These are phyloP conservation scores for Diutina ranongensis DNA, from an alignment of 1,139 yeast species.

Conservation along the genomic window DNA sequence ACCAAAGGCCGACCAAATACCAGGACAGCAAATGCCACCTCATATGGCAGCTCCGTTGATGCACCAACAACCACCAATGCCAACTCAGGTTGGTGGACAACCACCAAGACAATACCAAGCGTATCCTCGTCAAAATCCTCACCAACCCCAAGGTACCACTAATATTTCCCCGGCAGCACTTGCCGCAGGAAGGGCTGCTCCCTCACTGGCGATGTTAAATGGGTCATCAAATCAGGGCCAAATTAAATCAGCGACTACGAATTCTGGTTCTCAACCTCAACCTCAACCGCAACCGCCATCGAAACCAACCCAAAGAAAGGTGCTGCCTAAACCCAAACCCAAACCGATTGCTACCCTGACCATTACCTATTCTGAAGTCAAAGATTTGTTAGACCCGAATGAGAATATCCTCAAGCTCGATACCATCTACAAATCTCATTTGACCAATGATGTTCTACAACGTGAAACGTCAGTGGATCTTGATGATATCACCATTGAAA, in stretches of 20 bases:
- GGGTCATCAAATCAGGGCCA: not conserved
- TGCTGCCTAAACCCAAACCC: not conserved
- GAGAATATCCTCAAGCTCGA: constrained; percentile 36
- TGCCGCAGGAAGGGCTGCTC: not conserved
- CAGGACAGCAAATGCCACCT: too few species aligned
- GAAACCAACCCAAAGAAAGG: not conserved
- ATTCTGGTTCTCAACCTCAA: too few species aligned
- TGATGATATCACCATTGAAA: constrained; percentile 27
- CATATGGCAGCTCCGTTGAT: not conserved
- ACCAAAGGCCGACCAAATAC: too few species aligned
- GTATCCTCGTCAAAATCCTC: not conserved
- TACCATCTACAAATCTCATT: constrained; percentile 25
- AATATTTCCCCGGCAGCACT: not conserved
- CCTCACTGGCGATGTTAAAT: not conserved
- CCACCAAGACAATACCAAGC: not conserved
- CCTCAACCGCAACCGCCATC: not conserved
- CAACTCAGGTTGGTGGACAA: not conserved
- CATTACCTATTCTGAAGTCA: constrained; percentile 21
- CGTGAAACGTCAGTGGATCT: constrained; percentile 16
- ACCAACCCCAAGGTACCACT: not conserved
- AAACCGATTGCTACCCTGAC: not conserved
- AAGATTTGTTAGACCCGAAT: constrained; percentile 20
- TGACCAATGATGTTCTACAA: constrained; percentile 17
- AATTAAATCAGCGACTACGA: not conserved
- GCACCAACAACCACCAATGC: not conserved